Evolutionary conservation across 345 rosid species (phyloP), one percentile per base, ranked within the genome.

Genomic region (Gossypium turneri): DNA sequence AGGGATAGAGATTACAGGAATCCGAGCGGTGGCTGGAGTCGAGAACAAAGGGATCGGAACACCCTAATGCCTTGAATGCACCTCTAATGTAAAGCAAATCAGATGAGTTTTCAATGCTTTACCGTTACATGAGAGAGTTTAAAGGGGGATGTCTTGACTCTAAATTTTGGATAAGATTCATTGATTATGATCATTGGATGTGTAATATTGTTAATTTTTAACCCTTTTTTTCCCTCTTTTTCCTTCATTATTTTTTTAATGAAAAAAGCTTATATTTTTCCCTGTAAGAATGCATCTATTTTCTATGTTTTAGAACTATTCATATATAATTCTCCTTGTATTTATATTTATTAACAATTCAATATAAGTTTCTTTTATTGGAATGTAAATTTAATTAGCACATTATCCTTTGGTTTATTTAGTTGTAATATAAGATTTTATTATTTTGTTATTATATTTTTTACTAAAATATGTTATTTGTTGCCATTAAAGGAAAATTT

Each of bases 21-120:
- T 45, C 48, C 12, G 12, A 45, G 48, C 7, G 7, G 41, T 45
- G 48, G 48, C 48, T 45, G 48, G 50, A 45, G 50, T 9, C 50
- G 50, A 34, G 41, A 5, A 34, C 41, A 34, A 1, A 73, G 71
- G 12, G 80, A 80, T 75, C 76, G 72, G 72, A 79, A 79, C 73
- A 24, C 72, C 56, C 82, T 71, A 62, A 85, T 79, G 71, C 89
- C 89, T 9, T 88, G 73, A 80, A 47, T 41, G 52, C 61, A n/a
- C 71, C 25, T 27, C 9, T 1, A 0, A 51, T 12, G 24, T 25
- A 68, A 48, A 25, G 15, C 22, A 12, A 7, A 20, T 25, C 38
- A 16, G 47, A 67, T 15, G 50, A 43, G 51, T 81, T 55, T n/a
- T 75, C 34, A 71, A 70, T 9, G 58, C 70, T 45, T 77, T 15